Evolutionary conservation across 805 yeast genomes (phyloP).

Genomic region (Myxozyma neglecta): DNA sequence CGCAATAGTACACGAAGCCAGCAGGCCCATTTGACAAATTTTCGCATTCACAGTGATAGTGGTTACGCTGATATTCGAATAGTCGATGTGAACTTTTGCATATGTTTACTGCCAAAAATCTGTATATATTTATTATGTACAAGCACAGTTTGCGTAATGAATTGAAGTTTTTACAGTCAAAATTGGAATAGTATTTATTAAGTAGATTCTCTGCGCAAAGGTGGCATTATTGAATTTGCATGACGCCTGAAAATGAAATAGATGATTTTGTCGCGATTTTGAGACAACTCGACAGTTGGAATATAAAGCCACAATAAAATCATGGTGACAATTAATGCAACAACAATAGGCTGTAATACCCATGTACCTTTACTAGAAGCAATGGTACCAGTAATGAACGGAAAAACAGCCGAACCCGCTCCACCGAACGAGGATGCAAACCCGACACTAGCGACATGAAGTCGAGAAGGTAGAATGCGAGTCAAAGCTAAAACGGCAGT

Average conservation of each 20-base stretch:
- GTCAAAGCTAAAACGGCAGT: conserved; percentile 67
- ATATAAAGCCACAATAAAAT: conserved; percentile 17
- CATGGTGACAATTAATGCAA: conserved; percentile 21
- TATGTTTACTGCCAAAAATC: neutral
- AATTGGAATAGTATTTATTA: neutral
- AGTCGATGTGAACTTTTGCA: too few relatives aligned
- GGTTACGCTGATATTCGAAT: too few relatives aligned
- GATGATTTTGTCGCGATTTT: conserved; percentile 2
- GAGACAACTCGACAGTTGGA: conserved; percentile 18
- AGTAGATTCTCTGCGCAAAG: neutral
- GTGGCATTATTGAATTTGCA: neutral
- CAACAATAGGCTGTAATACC: conserved; percentile 27
- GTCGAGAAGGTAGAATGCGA: conserved; percentile 58
- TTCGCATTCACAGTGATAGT: too few relatives aligned
- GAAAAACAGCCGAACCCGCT: conserved; percentile 75
- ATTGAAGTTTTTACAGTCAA: too few relatives aligned
- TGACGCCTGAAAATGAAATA: conserved; percentile 1
- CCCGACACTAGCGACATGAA: conserved; percentile 69
- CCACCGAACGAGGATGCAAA: conserved; percentile 78
- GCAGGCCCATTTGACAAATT: neutral
- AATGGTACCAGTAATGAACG: conserved; percentile 60
- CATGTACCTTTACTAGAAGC: conserved; percentile 36
- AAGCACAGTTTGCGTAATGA: too few relatives aligned
- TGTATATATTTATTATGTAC: neutral
- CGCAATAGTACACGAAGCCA: neutral